These are phyloP conservation scores for Brassica cretica DNA, from an alignment of 345 rosid species.

Conservation along the genomic window DNA sequence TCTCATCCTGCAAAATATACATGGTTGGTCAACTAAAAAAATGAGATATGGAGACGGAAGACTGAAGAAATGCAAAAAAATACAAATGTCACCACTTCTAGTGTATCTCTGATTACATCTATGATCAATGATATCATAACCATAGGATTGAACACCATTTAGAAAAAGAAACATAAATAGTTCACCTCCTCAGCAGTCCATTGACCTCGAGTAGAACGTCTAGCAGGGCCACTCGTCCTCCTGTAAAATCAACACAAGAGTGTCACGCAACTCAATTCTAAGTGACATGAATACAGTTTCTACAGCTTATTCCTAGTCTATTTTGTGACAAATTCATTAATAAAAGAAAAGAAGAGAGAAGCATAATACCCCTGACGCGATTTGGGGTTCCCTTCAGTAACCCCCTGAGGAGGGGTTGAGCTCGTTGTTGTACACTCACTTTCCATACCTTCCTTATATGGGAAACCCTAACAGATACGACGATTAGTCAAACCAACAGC, in stretches of 20 bases:
- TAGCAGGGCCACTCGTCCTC: conserved; percentile 94
- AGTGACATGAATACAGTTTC: background rate
- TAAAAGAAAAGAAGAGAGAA: background rate
- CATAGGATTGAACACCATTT: background rate
- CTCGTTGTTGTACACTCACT: conserved; percentile 49
- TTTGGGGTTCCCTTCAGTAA: conserved; percentile 49
- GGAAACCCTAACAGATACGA: conserved; percentile 17
- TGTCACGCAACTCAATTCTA: background rate
- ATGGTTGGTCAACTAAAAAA: conserved; percentile 4
- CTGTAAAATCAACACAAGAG: conserved; percentile 41
- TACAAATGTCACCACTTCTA: background rate
- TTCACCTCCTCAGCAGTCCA: conserved; percentile 98
- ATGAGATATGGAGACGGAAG: conserved; percentile 8
- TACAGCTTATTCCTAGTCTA: background rate
- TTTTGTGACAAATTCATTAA: too few relatives aligned
- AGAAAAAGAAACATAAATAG: conserved; percentile 8
- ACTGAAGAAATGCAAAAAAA: background rate
- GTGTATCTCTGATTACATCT: conserved; percentile 4
- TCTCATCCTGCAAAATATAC: conserved; percentile 73
- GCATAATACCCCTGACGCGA: conserved; percentile 69
- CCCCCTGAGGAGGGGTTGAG: conserved; percentile 55
- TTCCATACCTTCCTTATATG: conserved; percentile 40
- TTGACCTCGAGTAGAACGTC: conserved; percentile 97
- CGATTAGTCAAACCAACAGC: conserved; percentile 20
- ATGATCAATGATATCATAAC: conserved; percentile 15